phyloP scores from a whole-genome alignment of 2,329 filamentous ascomycete species.

The Didymella arachidicola region DNA sequence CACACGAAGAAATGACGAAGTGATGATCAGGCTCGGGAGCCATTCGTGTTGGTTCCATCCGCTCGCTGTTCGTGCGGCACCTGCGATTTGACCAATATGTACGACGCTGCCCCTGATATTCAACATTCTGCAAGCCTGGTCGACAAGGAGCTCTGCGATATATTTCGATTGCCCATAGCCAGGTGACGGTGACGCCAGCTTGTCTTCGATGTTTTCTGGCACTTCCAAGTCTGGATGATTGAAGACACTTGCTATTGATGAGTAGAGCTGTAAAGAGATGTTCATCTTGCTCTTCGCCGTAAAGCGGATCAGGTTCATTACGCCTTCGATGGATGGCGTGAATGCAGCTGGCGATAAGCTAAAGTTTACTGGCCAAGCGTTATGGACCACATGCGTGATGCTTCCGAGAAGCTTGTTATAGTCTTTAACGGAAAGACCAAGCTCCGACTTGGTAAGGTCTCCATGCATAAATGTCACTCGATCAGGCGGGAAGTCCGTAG shows the following conservation, averaged over 20 bases:
- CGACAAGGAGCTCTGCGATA: background rate
- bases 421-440: background rate
- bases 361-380: background rate
- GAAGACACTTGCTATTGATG: background rate
- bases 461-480: background rate
- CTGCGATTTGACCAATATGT: background rate
- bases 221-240: background rate
- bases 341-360: background rate
- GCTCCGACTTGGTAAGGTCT: background rate
- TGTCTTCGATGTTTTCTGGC: background rate
- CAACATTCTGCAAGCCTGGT: background rate
- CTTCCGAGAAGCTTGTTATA: background rate
- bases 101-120: background rate
- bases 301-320: background rate
- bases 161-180: background rate
- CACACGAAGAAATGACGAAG: background rate
- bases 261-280: background rate
- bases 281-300: background rate
- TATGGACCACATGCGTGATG: background rate
- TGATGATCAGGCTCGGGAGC: background rate
- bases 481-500: background rate
- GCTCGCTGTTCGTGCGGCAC: background rate
- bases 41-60: background rate
- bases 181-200: background rate
- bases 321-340: background rate